Percentiles rank a stretch among this genome's conserved stretches.
phyloP scores from a whole-genome alignment of 805 yeast genomes.

The Pichia phayaonensis region DNA sequence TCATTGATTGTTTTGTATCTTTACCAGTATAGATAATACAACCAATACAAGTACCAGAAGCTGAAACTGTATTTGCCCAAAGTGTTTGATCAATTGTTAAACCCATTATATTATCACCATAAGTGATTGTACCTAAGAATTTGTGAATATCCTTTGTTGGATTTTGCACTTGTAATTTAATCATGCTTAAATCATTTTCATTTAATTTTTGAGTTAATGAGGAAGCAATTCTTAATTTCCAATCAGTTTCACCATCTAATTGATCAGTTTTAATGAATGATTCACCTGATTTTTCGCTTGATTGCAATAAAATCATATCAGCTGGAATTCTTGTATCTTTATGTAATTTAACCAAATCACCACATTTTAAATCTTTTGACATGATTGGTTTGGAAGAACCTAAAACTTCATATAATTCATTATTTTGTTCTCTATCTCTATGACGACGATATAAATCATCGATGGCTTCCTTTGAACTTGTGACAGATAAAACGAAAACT shows the following conservation, averaged over 20 bases:
- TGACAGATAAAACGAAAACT: constrained; percentile 84
- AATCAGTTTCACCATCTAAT: constrained; percentile 97
- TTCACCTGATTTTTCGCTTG: constrained; percentile 79
- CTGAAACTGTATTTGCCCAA: constrained; percentile 98
- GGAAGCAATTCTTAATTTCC: constrained; percentile 85
- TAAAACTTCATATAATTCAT: constrained; percentile 70
- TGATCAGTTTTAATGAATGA: constrained; percentile 95
- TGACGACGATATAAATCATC: constrained; percentile 89
- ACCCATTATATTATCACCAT: constrained; percentile 52
- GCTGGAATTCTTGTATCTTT: constrained; percentile 91
- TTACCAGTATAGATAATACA: constrained; percentile 83
- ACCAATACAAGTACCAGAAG: constrained; percentile 88
- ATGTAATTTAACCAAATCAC: constrained; percentile 71
- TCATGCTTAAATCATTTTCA: constrained; percentile 40
- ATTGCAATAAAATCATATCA: constrained; percentile 76
- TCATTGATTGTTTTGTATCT: constrained; percentile 93
- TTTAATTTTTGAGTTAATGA: constrained; percentile 59
- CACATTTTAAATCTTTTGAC: constrained; percentile 66
- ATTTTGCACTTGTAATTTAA: constrained; percentile 59
- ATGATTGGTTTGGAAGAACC: constrained; percentile 37
- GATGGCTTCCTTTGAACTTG: constrained; percentile 92
- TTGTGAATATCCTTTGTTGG: constrained; percentile 81
- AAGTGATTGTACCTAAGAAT: constrained; percentile 67
- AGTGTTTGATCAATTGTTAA: constrained; percentile 83
- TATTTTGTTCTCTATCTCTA: constrained; percentile 84